phyloP scores from a whole-genome alignment of 208 protist genomes.

The Trypanosoma rangeli region DNA sequence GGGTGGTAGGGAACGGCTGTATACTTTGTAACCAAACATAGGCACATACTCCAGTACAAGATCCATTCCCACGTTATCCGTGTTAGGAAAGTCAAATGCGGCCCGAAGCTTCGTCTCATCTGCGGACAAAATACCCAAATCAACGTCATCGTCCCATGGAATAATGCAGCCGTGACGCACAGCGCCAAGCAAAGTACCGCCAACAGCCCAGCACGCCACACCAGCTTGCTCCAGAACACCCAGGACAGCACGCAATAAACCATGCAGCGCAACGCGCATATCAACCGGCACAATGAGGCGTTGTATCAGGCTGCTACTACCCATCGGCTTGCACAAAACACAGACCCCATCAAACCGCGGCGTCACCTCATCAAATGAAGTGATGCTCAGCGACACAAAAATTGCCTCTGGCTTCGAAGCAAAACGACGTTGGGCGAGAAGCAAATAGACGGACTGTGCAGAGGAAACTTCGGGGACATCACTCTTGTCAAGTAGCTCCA shows the following conservation, averaged over 20 bases:
- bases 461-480: background rate
- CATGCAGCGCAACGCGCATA: constrained; percentile 12
- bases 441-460: constrained; percentile 11
- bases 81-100: constrained; percentile 15
- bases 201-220: constrained; percentile 24
- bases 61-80: background rate
- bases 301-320: constrained; percentile 15
- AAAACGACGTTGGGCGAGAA: constrained; percentile 14
- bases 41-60: constrained; percentile 36
- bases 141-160: constrained; percentile 47
- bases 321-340: constrained; percentile 1
- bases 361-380: constrained; percentile 13
- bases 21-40: constrained; percentile 43
- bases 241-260: constrained; percentile 18
- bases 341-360: constrained; percentile 1
- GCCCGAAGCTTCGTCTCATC: constrained; percentile 25
- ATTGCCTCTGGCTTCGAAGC: background rate
- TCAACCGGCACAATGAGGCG: constrained; percentile 13
- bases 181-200: constrained; percentile 38
- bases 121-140: constrained; percentile 22
- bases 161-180: constrained; percentile 36
- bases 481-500: constrained; percentile 22
- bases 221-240: constrained; percentile 9
- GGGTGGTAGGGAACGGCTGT: constrained; percentile 20
- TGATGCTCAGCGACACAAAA: background rate